These are phyloP conservation scores for Fusarium caatingaense DNA, from an alignment of 2,329 filamentous ascomycete species.

Conservation along the genomic window DNA sequence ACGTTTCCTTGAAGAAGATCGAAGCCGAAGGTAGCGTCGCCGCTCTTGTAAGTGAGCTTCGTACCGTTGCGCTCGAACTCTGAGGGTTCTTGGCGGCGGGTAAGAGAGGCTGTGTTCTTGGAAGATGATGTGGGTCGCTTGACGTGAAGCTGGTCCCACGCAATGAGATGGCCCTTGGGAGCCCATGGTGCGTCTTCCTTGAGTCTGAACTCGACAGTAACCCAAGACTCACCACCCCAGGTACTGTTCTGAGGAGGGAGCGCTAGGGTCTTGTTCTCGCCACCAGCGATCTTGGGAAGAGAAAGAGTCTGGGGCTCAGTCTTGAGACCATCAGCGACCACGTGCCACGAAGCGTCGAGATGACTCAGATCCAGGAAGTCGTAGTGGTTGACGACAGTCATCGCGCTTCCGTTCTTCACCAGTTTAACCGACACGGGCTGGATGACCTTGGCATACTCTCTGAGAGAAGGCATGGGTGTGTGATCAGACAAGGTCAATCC, in stretches of 20 bases:
- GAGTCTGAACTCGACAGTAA: slow-evolving; percentile 13
- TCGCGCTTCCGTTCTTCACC: background rate
- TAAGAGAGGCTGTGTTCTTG: rapidly evolving
- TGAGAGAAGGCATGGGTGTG: slow-evolving; percentile 10
- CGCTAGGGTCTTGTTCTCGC: background rate
- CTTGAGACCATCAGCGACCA: slow-evolving; percentile 11
- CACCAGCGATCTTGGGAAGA: background rate
- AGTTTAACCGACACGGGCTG: slow-evolving; percentile 3
- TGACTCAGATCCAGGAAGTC: slow-evolving; percentile 20
- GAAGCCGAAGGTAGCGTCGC: background rate
- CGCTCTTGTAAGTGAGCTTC: background rate
- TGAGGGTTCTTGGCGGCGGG: background rate
- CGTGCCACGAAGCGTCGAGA: slow-evolving; percentile 18
- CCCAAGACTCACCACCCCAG: background rate
- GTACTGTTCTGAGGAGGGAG: rapidly evolving
- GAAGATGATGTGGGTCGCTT: rapidly evolving
- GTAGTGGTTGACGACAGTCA: slow-evolving; percentile 10
- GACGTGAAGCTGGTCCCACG: slow-evolving; percentile 26
- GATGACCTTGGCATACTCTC: slow-evolving; percentile 29
- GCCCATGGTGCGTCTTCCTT: slow-evolving; percentile 1
- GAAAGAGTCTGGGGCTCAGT: background rate
- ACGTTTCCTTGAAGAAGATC: slow-evolving; percentile 6
- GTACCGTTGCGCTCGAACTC: background rate
- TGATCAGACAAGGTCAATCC: slow-evolving; percentile 53
- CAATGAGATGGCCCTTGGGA: background rate